Percentiles rank a stretch among this genome's conserved stretches.
Evolutionary conservation across 2,329 filamentous ascomycete genomes (phyloP).

Genomic region (Plenodomus biglobosus): DNA sequence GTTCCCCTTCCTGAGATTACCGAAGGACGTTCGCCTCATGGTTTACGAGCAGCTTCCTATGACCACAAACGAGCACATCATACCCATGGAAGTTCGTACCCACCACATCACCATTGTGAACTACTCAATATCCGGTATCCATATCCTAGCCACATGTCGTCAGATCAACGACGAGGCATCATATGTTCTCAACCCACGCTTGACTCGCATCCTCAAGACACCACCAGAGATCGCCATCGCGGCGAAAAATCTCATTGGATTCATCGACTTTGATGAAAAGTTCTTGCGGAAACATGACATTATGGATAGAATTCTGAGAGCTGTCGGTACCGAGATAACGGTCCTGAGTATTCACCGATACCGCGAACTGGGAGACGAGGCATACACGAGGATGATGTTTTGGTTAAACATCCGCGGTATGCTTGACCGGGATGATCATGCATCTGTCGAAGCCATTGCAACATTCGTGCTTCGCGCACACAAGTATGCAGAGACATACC

Average conservation of each 20-base stretch:
- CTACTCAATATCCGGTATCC: slow-evolving; percentile 1
- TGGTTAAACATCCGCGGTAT: neutral
- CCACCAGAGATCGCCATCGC: neutral
- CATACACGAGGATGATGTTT: neutral
- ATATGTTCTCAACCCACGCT: neutral
- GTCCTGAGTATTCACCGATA: neutral
- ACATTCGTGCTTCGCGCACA: slow-evolving; percentile 3
- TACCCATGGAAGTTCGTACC: neutral
- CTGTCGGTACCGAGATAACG: neutral
- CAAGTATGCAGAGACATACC: neutral
- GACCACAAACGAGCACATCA: neutral
- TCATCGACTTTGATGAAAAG: neutral
- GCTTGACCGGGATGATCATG: neutral
- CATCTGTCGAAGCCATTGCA: neutral
- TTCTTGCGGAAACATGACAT: neutral
- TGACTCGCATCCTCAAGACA: neutral
- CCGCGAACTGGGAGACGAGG: neutral
- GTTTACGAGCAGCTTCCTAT: slow-evolving; percentile 6
- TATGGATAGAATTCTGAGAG: neutral
- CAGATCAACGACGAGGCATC: slow-evolving; percentile 4
- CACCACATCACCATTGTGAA: slow-evolving; percentile 7
- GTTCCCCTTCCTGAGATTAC: slow-evolving; percentile 8
- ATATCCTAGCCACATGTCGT: slow-evolving; percentile 4
- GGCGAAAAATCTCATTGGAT: neutral
- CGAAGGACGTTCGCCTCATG: slow-evolving; percentile 10